Evolutionary conservation across 371 early-diverging fungal genomes (phyloP).

Genomic region (Blyttiomyces sp.): DNA sequence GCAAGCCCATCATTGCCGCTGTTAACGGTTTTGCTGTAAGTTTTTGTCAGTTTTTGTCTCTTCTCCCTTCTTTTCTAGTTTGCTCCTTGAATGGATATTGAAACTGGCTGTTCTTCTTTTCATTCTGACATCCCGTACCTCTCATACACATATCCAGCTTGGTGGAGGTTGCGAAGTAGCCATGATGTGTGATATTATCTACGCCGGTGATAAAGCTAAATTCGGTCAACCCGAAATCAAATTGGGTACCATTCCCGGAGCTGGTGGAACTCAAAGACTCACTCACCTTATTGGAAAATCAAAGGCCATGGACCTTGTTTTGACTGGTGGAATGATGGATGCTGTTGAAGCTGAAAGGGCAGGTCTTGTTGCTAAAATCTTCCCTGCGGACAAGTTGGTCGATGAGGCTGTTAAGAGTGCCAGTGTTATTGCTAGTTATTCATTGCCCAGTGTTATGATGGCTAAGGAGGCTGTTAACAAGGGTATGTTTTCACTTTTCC

Average conservation of each 20-base stretch:
- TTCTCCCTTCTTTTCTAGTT: neutral
- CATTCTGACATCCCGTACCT: slow-evolving; percentile 15
- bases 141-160: slow-evolving; percentile 49
- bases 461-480: slow-evolving; percentile 95
- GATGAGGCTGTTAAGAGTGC: slow-evolving; percentile 91
- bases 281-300: slow-evolving; percentile 95
- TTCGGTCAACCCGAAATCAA: slow-evolving; percentile 99
- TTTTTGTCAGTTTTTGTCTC: neutral
- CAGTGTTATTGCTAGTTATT: slow-evolving; percentile 76
- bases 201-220: slow-evolving; percentile 94
- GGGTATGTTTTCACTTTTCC: slow-evolving; percentile 41
- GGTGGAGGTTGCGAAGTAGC: slow-evolving; percentile 99
- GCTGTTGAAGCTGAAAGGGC: slow-evolving; percentile 85
- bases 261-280: slow-evolving; percentile 70
- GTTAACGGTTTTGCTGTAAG: slow-evolving; percentile 95
- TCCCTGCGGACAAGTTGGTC: slow-evolving; percentile 83
- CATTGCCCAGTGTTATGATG: slow-evolving; percentile 88
- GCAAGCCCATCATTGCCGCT: slow-evolving; percentile 96
- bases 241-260: slow-evolving; percentile 90
- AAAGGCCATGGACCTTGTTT: slow-evolving; percentile 96
- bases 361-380: slow-evolving; percentile 87
- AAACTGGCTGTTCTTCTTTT: neutral
- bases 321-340: slow-evolving; percentile 82
- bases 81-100: neutral
- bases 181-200: slow-evolving; percentile 97